Percentiles rank a stretch among this genome's conserved stretches.
These are phyloP conservation scores for Triticum dicoccoides DNA, from an alignment of 176 grass and related monocot species.

Conservation along the genomic window DNA sequence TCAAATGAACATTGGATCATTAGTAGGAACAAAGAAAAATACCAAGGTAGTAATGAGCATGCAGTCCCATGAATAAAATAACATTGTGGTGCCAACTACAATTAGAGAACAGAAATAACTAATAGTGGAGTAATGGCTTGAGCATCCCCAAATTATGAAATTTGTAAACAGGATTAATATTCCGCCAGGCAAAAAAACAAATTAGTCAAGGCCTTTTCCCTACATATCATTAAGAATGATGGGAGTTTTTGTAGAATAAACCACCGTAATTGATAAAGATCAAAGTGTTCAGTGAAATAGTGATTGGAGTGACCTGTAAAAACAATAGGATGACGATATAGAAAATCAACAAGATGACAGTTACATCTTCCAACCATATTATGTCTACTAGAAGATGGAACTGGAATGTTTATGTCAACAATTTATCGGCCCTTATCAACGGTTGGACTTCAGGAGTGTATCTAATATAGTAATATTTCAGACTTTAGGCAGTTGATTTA, in stretches of 20 bases:
- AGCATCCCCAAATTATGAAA: conserved; percentile 8
- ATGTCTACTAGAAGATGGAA: neutral
- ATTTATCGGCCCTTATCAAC: neutral
- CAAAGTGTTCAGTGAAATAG: neutral
- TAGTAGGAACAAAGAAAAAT: conserved; percentile 10
- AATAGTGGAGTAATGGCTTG: neutral
- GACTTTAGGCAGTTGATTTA: neutral
- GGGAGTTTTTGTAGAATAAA: neutral
- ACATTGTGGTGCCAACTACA: neutral
- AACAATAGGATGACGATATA: neutral
- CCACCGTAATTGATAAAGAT: neutral
- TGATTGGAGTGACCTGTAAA: neutral
- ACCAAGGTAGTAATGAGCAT: neutral
- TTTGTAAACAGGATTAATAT: neutral
- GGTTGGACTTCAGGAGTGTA: neutral
- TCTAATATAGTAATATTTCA: neutral
- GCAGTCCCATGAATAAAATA: neutral
- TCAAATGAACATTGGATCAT: conserved; percentile 24
- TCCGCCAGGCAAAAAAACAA: neutral
- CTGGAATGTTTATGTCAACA: neutral
- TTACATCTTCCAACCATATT: neutral
- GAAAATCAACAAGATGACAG: conserved; percentile 13
- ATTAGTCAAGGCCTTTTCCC: neutral
- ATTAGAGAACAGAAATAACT: neutral
- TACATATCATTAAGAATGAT: neutral